Percentiles rank a stretch among this genome's conserved stretches.
These are phyloP conservation scores for Sporothrix phasma DNA, from an alignment of 2,329 filamentous ascomycete species.

Conservation along the genomic window DNA sequence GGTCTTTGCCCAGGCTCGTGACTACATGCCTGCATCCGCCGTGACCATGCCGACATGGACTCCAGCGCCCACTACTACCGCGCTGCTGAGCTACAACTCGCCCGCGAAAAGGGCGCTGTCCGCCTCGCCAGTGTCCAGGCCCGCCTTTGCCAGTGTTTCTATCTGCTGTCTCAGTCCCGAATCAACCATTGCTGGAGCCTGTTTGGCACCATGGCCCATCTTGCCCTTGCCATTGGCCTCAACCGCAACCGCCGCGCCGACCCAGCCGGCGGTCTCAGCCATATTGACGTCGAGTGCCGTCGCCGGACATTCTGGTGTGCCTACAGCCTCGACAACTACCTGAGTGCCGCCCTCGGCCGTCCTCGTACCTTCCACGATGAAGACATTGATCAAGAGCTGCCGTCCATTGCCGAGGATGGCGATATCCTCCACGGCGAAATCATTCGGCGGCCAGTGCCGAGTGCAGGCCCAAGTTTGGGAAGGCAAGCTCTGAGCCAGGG, in stretches of 20 bases:
- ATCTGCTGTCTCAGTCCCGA: constrained; percentile 34
- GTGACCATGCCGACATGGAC: constrained; percentile 4
- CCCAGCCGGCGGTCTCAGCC: constrained; percentile 21
- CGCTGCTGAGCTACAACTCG: constrained; percentile 30
- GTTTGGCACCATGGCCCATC: constrained; percentile 33
- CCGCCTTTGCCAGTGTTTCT: constrained; percentile 33
- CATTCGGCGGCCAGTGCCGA: neutral
- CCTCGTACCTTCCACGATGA: constrained; percentile 54
- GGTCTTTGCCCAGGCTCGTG: constrained; percentile 33
- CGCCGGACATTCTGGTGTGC: constrained; percentile 51
- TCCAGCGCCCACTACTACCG: constrained; percentile 26
- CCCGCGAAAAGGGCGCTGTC: constrained; percentile 30
- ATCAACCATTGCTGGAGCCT: constrained; percentile 39
- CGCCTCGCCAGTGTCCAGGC: constrained; percentile 33
- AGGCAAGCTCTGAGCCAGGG: neutral
- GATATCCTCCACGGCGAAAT: constrained; percentile 26
- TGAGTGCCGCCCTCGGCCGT: constrained; percentile 51
- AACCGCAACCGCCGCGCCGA: constrained; percentile 26
- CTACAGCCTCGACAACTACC: constrained; percentile 54
- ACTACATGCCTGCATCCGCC: neutral
- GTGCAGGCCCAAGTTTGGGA: neutral
- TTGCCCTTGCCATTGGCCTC: constrained; percentile 32
- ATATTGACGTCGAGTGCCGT: constrained; percentile 31
- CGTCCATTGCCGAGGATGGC: constrained; percentile 44
- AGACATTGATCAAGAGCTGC: constrained; percentile 53